Evolutionary conservation across 805 yeast genomes (phyloP).

Genomic region (Ogataea pignaliae): DNA sequence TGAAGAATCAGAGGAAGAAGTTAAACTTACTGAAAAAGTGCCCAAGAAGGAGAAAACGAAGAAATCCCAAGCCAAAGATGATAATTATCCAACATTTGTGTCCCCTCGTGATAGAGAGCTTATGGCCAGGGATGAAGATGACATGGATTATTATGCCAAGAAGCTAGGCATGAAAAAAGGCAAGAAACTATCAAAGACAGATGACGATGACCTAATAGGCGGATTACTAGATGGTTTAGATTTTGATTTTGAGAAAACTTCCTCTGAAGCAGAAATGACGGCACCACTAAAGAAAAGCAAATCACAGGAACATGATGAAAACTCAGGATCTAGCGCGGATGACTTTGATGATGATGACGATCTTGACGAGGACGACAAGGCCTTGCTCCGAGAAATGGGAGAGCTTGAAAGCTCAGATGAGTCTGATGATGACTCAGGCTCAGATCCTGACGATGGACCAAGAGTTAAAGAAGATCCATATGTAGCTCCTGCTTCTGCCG

Average conservation of each 20-base stretch:
- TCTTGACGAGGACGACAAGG: constrained; percentile 29
- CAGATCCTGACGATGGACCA: constrained; percentile 23
- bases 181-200: constrained; percentile 43
- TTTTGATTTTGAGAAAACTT: constrained; percentile 37
- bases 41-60: constrained; percentile 6
- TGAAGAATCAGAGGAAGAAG: neutral
- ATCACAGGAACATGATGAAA: constrained; percentile 5
- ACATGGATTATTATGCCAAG: constrained; percentile 77
- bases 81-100: constrained; percentile 17
- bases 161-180: constrained; percentile 66
- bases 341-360: constrained; percentile 29
- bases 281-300: constrained; percentile 12
- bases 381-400: constrained; percentile 28
- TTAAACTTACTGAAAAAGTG: constrained; percentile 2
- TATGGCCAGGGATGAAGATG: constrained; percentile 63
- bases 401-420: constrained; percentile 23
- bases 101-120: constrained; percentile 45
- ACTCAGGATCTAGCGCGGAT: constrained; percentile 13
- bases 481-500: constrained; percentile 47
- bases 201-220: constrained; percentile 73
- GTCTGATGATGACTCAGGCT: constrained; percentile 17
- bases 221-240: constrained; percentile 80
- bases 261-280: constrained; percentile 32
- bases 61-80: constrained; percentile 8
- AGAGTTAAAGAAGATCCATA: constrained; percentile 66